Conservation (phyloP, 306 rosid species). For the Lupinus albus region DNA sequence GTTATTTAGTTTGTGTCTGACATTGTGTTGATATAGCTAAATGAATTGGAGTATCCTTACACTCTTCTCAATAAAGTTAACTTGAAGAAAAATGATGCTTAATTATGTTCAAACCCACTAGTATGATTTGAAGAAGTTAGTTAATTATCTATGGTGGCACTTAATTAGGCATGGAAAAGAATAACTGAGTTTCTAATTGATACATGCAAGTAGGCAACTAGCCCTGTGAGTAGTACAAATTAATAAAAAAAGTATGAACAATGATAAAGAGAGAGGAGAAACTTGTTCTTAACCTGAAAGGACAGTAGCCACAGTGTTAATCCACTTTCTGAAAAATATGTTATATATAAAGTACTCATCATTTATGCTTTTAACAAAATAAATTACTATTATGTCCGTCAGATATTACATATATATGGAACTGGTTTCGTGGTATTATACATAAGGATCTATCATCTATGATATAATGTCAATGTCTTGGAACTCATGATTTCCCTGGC, state of each 20-base stretch:
- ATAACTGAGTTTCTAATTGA: not conserved
- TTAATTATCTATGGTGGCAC: too few relatives aligned
- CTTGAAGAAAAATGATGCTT: not conserved
- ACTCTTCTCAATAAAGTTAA: too few relatives aligned
- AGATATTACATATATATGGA: not conserved
- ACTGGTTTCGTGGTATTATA: not conserved
- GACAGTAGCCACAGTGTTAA: not conserved
- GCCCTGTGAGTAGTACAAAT: not conserved
- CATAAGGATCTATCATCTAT: slow-evolving; percentile 8
- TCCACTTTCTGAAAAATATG: slow-evolving; percentile 14
- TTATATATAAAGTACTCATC: not conserved
- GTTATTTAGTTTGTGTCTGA: too few relatives aligned
- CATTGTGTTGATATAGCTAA: too few relatives aligned
- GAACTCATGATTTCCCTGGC: not conserved
- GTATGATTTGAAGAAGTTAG: not conserved
- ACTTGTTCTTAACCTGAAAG: slow-evolving; percentile 18
- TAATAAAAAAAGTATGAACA: not conserved
- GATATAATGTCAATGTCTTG: not conserved
- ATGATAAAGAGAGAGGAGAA: not conserved
- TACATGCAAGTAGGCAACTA: not conserved
- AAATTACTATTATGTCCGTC: not conserved
- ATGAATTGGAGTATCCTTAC: too few relatives aligned
- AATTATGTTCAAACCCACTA: not conserved
- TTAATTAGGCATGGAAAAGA: not conserved
- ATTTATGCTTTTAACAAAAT: not conserved